Base-by-base conservation (phyloP, 2,329 filamentous ascomycete species). In the Claviceps digitariae region DNA sequence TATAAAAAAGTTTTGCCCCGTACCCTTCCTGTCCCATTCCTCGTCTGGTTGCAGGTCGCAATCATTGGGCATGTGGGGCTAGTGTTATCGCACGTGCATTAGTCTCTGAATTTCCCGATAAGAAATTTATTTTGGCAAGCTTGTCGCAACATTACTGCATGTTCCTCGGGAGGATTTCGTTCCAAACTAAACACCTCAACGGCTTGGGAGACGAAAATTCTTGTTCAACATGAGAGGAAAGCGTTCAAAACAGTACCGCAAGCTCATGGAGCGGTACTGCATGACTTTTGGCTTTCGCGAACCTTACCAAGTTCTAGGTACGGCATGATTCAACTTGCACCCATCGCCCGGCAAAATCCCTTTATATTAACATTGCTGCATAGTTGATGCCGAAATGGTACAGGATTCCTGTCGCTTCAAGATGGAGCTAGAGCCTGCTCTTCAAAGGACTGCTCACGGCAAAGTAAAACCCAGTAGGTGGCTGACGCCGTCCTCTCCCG, bases 181-280 rank as follows among this genome's bases (percentile, higher is more conserved):
- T 40, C 4, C 21, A 25, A n/a, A 50, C 17, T 15, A 20, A 15
- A 44, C 4, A 44, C 9, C 5, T 23, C 21, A 27, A 21, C n/a
- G 13, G 2, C 3, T 13, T n/a, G 5, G 12, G 9, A 55, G 52
- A 55, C 25, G 25, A 15, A 55, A 4, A 36, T 12, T 38, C 36
- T 38, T 7, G 1, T 51, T 52, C 59, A 71, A 60, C 6, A 75
- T 75, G 69, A 73, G 74, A 63, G 74, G 73, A 52, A 77, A 77
- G 64, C 68, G 75, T 15, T 74, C 73, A 23, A 78, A 78, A 59
- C 74, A 77, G 60, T 78, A 78, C 61, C 74, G 75, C 61, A 96
- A 96, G 82, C 82, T 96, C 64, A 94, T 98, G 84, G 84, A 89
- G 70, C 85, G 91, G 66, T 95, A 90, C 77, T 82, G 84, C 65